Evolutionary conservation across 208 protist species (phyloP).

Genomic region (Wallacemonas sp.): DNA sequence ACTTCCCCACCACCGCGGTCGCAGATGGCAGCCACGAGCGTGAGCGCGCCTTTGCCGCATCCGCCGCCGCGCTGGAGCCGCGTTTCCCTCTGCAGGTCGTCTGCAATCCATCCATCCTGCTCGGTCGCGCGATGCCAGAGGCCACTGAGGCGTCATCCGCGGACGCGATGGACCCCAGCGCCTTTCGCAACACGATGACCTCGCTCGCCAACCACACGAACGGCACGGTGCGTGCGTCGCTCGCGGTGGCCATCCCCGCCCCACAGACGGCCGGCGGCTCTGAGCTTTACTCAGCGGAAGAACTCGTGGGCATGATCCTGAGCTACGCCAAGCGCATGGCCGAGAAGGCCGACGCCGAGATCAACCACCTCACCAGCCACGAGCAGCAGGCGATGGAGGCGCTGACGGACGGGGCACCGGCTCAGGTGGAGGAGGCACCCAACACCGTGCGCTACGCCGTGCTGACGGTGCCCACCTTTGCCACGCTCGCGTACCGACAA

Average conservation of each 20-base stretch:
- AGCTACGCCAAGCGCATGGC: slow-evolving; percentile 66
- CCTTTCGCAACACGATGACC: neutral
- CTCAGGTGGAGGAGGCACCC: neutral
- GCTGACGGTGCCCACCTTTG: slow-evolving; percentile 74
- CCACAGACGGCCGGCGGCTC: slow-evolving; percentile 1
- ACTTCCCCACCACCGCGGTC: slow-evolving; percentile 34
- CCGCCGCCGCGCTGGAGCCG: slow-evolving; percentile 71
- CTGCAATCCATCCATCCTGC: slow-evolving; percentile 59
- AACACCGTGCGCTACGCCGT: slow-evolving; percentile 52
- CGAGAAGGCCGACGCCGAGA: slow-evolving; percentile 40
- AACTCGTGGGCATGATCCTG: slow-evolving; percentile 89
- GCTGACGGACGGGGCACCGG: neutral
- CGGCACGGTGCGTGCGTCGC: slow-evolving; percentile 10
- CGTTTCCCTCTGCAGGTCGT: slow-evolving; percentile 78
- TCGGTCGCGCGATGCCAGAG: slow-evolving; percentile 24
- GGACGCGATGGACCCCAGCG: neutral
- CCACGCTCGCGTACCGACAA: slow-evolving; percentile 75
- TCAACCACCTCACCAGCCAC: slow-evolving; percentile 31
- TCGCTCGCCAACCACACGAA: neutral
- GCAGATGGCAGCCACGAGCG: slow-evolving; percentile 30
- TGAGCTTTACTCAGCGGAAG: slow-evolving; percentile 68
- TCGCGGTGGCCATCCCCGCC: slow-evolving; percentile 21
- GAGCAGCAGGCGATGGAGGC: slow-evolving; percentile 21
- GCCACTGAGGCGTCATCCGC: neutral
- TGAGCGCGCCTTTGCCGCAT: slow-evolving; percentile 89